A percentile compares a stretch with the other conserved stretches of the same genome.
Evolutionary conservation across 306 rosid genomes (phyloP).

Genomic region (Quercus suber): DNA sequence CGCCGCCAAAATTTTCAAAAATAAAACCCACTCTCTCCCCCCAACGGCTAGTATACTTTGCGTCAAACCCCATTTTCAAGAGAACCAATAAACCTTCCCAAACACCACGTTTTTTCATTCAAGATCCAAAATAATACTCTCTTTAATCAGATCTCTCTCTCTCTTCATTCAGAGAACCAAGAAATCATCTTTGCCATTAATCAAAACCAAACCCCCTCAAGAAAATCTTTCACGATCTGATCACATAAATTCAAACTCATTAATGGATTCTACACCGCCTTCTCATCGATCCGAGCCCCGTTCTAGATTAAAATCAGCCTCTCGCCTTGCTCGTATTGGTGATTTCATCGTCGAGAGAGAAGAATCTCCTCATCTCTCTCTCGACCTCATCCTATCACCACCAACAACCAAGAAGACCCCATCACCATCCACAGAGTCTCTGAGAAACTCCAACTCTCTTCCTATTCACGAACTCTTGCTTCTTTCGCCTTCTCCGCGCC

Average conservation of each 20-base stretch:
- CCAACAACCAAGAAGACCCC: slow-evolving; percentile 31
- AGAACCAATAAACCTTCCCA: not conserved
- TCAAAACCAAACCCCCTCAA: too few relatives aligned
- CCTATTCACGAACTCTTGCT: slow-evolving; percentile 58
- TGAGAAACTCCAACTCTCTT: slow-evolving; percentile 36
- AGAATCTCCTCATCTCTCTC: slow-evolving; percentile 38
- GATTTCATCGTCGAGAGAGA: slow-evolving; percentile 14
- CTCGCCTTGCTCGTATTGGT: slow-evolving; percentile 27
- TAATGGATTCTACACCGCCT: slow-evolving; percentile 57
- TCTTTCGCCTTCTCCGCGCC: slow-evolving; percentile 57
- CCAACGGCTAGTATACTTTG: slow-evolving; percentile 42
- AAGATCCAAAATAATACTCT: not conserved
- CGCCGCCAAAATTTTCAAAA: slow-evolving; percentile 13
- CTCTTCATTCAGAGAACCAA: not conserved
- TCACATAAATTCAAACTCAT: not conserved
- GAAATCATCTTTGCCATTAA: not conserved
- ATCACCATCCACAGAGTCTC: slow-evolving; percentile 35
- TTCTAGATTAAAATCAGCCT: slow-evolving; percentile 38
- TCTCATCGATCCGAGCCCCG: slow-evolving; percentile 30
- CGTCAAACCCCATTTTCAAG: not conserved
- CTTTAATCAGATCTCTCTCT: not conserved
- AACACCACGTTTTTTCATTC: not conserved
- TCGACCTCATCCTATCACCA: slow-evolving; percentile 25
- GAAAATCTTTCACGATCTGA: not conserved
- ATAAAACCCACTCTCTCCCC: not conserved